Conservation (phyloP, 2,329 filamentous ascomycete species). For the Dactylonectria estremocensis region DNA sequence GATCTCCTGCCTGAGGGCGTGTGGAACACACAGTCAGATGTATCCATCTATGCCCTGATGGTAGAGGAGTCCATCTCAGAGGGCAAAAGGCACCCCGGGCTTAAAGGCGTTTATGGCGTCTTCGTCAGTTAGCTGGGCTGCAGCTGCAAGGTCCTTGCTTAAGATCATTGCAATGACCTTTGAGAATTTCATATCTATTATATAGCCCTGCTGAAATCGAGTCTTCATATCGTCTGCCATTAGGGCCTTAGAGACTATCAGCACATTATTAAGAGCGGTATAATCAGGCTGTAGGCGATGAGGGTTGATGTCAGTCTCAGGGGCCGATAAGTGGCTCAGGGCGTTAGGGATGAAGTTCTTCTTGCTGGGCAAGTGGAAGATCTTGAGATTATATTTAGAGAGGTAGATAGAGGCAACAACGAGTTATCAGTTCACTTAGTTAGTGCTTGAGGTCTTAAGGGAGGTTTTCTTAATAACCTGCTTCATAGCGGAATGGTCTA, state of each 20-base stretch:
- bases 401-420: conserved; percentile 12
- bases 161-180: conserved; percentile 3
- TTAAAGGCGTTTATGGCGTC: conserved; percentile 10
- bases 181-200: neutral
- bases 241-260: neutral
- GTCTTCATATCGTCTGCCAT: conserved; percentile 2
- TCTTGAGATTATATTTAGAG: conserved; percentile 4
- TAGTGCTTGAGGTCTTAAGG: neutral
- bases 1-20: neutral
- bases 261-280: conserved; percentile 2
- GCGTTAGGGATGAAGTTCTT: conserved; percentile 18
- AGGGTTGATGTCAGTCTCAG: neutral
- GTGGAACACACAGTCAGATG: neutral
- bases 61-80: neutral
- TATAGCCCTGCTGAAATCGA: neutral
- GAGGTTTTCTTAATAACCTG: neutral
- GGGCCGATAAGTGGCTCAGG: neutral
- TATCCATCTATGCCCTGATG: neutral
- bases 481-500: conserved; percentile 3
- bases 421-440: neutral
- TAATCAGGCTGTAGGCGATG: neutral
- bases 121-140: neutral
- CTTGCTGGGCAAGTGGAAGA: conserved; percentile 1
- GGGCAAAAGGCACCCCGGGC: conserved; percentile 1
- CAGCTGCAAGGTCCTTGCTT: neutral